phyloP scores from a whole-genome alignment of 2,329 filamentous ascomycete species.

The Chalaropsis ovoidea region DNA sequence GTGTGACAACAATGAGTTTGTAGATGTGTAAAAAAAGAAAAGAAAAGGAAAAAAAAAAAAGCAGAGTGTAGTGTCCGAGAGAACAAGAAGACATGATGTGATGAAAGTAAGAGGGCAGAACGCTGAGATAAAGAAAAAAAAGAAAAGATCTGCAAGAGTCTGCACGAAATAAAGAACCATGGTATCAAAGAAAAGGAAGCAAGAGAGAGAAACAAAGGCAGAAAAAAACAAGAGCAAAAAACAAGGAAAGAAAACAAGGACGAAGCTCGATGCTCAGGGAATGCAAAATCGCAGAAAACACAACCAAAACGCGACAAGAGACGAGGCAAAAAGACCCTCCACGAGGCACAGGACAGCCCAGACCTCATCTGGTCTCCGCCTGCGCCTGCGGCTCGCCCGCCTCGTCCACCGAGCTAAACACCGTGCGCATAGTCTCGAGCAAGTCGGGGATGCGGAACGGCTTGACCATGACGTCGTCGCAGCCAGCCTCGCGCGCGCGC shows the following conservation, averaged over 20 bases:
- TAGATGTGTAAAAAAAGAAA: conserved; percentile 9
- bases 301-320: no score
- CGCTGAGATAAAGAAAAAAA: not conserved
- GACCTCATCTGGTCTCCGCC: conserved; percentile 6
- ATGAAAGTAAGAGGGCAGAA: not conserved
- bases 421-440: conserved; percentile 47
- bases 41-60: not conserved
- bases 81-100: not conserved
- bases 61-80: not conserved
- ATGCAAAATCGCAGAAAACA: no score
- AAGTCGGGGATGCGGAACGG: conserved; percentile 56
- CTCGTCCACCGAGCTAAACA: conserved; percentile 34
- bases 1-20: not conserved
- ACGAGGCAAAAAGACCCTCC: no score
- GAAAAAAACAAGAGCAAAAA: not conserved
- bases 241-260: not conserved
- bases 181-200: not conserved
- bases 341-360: not conserved
- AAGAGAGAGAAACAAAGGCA: not conserved
- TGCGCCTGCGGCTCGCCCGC: conserved; percentile 14
- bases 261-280: not conserved
- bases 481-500: conserved; percentile 42
- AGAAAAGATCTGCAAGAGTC: not conserved
- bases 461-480: conserved; percentile 60
- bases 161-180: not conserved